Evolutionary conservation across 208 protist species (phyloP).

Genomic region (Trypanosoma cruzi): DNA sequence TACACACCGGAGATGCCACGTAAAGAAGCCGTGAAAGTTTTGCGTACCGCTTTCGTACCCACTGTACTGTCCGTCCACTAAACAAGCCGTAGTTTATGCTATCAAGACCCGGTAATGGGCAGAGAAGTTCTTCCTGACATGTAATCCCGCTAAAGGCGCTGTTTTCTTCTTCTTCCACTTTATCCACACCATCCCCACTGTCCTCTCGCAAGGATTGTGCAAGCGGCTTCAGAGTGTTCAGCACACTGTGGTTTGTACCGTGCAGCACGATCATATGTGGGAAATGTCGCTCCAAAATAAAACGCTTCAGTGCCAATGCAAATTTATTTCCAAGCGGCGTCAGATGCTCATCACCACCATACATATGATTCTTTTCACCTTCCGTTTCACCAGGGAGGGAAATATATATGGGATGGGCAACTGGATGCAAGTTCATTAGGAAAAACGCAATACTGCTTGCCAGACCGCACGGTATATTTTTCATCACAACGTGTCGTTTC

Average conservation of each 20-base stretch:
- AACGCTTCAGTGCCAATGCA: constrained; percentile 64
- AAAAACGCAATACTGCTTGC: constrained; percentile 89
- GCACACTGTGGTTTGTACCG: constrained; percentile 73
- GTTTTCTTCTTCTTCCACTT: constrained; percentile 15
- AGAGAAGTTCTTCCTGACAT: constrained; percentile 62
- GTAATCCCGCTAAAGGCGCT: not conserved
- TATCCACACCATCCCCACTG: constrained; percentile 9
- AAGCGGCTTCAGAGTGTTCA: constrained; percentile 71
- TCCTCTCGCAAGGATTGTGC: constrained; percentile 30
- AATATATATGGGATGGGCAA: constrained; percentile 87
- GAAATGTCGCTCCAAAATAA: constrained; percentile 84
- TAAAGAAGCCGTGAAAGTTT: constrained; percentile 66
- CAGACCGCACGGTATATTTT: constrained; percentile 70
- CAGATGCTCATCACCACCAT: constrained; percentile 78
- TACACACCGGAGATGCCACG: constrained; percentile 10
- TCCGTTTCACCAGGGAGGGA: constrained; percentile 81
- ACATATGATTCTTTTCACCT: constrained; percentile 60
- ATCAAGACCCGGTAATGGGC: constrained; percentile 77
- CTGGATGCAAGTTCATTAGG: constrained; percentile 86
- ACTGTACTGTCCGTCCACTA: constrained; percentile 59
- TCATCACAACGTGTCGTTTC: constrained; percentile 85
- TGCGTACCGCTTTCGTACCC: constrained; percentile 64
- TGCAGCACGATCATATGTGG: constrained; percentile 87
- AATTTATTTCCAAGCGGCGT: constrained; percentile 65
- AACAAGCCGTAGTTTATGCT: constrained; percentile 89